These are phyloP conservation scores for Aspergillus carbonarius DNA, from an alignment of 2,329 filamentous ascomycete species.

Conservation along the genomic window DNA sequence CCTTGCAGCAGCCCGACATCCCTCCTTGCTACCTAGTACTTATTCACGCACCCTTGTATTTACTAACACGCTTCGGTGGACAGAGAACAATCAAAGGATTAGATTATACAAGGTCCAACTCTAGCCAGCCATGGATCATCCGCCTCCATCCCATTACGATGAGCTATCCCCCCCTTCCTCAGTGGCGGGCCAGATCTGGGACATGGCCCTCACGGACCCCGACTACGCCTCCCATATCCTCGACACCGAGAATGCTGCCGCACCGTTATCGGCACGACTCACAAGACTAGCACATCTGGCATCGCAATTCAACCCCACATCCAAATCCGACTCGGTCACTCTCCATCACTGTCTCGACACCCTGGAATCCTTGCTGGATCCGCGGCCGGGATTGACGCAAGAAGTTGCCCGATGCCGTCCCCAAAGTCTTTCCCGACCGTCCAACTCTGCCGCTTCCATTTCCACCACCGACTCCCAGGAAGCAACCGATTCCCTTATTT, in stretches of 20 bases:
- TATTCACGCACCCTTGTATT: not conserved
- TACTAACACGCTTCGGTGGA: not conserved
- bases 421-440: conserved; percentile 3
- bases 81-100: not conserved
- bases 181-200: conserved; percentile 28
- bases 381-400: conserved; percentile 19
- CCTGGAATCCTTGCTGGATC: conserved; percentile 36
- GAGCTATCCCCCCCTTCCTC: conserved; percentile 21
- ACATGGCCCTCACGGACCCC: conserved; percentile 8
- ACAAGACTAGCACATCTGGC: conserved; percentile 33
- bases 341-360: conserved; percentile 40
- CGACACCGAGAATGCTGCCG: conserved; percentile 2
- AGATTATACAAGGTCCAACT: not conserved
- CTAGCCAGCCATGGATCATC: conserved; percentile 10
- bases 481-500: not conserved
- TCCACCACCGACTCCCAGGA: not conserved
- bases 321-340: conserved; percentile 27
- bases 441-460: not conserved
- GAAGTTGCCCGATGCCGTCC: conserved; percentile 22
- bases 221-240: conserved; percentile 6
- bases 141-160: conserved; percentile 2
- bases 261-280: conserved; percentile 24
- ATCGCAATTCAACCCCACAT: conserved; percentile 25
- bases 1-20: not conserved
- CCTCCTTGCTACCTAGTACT: not conserved